Evolutionary conservation across 208 protist genomes (phyloP), one percentile per base, ranked within the genome.

Genomic region (Giardia muris): DNA sequence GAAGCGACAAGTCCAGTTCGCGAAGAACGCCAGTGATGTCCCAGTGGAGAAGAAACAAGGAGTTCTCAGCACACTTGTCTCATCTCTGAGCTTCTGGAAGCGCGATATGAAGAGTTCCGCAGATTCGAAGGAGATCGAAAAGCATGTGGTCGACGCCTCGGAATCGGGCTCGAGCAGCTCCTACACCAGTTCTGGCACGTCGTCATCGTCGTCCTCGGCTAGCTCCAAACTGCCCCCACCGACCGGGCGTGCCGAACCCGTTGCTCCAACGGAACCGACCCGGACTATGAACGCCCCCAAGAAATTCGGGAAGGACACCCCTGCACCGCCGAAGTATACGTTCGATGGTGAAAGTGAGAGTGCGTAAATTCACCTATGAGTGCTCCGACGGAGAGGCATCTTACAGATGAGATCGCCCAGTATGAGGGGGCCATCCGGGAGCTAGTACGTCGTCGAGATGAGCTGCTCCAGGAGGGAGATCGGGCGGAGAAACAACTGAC

Each of bases 291-390:
- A 10, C 30, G 30, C 10, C 19, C 19, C 19, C 10, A 76, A 76
- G 57, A 30, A 10, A 10, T 76, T 39, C 57, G 57, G 57, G 19
- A 76, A 76, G 57, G 57, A 76, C 57, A 76, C 57, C 30, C 57
- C 57, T 76, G 57, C 57, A 39, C 57, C 57, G 10, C 57, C 57
- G 30, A 10, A 30, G 30, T 76, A 76, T 76, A 30, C 10, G 57
- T 76, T 76, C 57, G 57, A 76, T 76, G 57, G 30, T 76, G 57
- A 76, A 76, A 76, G 57, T 76, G 57, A 76, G 57, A n/a, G n/a
- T n/a, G n/a, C n/a, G n/a, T n/a, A n/a, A n/a, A n/a, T n/a, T n/a
- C n/a, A n/a, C n/a, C n/a, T n/a, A n/a, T n/a, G n/a, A n/a, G n/a
- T n/a, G n/a, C n/a, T n/a, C n/a, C n/a, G n/a, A n/a, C n/a, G n/a